phyloP scores from a whole-genome alignment of 768 basidiomycete species.

The Wakefieldia striispora region DNA sequence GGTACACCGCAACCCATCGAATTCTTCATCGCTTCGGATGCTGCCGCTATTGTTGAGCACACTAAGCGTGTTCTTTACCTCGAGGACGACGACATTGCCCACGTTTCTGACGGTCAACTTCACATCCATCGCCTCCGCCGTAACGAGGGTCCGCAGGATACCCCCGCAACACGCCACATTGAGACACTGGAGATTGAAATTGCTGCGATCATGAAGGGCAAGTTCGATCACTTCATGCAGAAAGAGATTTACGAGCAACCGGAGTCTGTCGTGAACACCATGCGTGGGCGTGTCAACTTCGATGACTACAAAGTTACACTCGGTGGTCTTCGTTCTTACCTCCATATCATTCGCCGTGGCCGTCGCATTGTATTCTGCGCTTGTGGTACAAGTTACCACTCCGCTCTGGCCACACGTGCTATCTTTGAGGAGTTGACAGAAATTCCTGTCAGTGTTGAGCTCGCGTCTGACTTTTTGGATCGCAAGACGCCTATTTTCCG shows the following conservation, averaged over 20 bases:
- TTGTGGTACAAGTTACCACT: conserved; percentile 99
- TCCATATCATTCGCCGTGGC: conserved; percentile 93
- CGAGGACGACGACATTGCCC: conserved; percentile 98
- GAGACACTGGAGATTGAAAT: conserved; percentile 98
- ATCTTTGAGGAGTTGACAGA: conserved; percentile 99
- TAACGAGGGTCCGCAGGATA: conserved; percentile 65
- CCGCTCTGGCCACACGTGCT: conserved; percentile 91
- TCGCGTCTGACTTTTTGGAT: conserved; percentile 98
- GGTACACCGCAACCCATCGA: conserved; percentile 98
- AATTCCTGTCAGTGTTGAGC: conserved; percentile 95
- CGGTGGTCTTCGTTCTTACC: conserved; percentile 92
- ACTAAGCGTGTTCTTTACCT: conserved; percentile 98
- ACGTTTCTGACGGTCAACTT: conserved; percentile 94
- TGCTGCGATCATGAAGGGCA: conserved; percentile 99
- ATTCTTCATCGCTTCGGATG: conserved; percentile 98
- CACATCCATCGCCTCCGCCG: conserved; percentile 98
- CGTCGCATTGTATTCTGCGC: conserved; percentile 95
- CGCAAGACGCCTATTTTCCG: conserved; percentile 99
- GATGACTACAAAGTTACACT: conserved; percentile 89
- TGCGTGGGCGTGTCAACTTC: conserved; percentile 99
- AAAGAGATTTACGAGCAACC: conserved; percentile 99
- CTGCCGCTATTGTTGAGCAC: conserved; percentile 94
- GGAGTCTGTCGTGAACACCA: conserved; percentile 99
- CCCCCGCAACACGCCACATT: conserved; percentile 78
- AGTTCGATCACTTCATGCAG: conserved; percentile 99